A percentile compares a stretch with the other conserved stretches of the same genome.
These are phyloP conservation scores for Lenwebbia sp. DNA, from an alignment of 345 rosid species.

Conservation along the genomic window DNA sequence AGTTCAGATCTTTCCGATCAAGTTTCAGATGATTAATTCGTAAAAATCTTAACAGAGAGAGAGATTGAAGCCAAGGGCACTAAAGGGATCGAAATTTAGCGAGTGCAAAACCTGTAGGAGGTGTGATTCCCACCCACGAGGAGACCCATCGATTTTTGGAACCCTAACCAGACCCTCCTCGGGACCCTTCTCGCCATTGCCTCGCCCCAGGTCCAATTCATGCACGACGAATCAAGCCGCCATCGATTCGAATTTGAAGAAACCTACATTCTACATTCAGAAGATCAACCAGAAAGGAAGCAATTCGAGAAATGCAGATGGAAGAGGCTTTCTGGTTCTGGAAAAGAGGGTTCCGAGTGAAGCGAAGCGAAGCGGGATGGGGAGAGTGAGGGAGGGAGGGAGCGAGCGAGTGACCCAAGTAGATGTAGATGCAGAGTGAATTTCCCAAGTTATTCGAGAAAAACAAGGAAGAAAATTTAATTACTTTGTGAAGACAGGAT, in stretches of 20 bases:
- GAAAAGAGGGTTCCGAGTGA: neutral
- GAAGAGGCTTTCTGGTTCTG: neutral
- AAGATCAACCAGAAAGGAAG: neutral
- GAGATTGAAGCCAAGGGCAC: constrained; percentile 20
- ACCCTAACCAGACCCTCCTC: constrained; percentile 57
- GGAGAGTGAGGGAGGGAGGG: neutral
- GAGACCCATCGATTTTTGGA: constrained; percentile 65
- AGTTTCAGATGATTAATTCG: neutral
- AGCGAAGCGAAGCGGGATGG: neutral
- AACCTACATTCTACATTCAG: neutral
- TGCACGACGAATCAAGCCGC: neutral
- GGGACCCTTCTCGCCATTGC: constrained; percentile 30
- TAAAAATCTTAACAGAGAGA: neutral
- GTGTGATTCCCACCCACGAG: constrained; percentile 99
- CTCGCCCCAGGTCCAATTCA: constrained; percentile 32
- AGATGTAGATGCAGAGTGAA: neutral
- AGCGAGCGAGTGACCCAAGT: neutral
- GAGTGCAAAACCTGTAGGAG: constrained; percentile 96
- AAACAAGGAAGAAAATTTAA: neutral
- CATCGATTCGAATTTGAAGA: constrained; percentile 7
- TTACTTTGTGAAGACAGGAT: neutral
- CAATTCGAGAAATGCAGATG: neutral
- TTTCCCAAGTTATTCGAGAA: neutral
- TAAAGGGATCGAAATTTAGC: constrained; percentile 22
- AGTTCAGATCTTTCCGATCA: neutral